Conservation (phyloP, 805 yeast species). For the Clavispora carvajalis region DNA sequence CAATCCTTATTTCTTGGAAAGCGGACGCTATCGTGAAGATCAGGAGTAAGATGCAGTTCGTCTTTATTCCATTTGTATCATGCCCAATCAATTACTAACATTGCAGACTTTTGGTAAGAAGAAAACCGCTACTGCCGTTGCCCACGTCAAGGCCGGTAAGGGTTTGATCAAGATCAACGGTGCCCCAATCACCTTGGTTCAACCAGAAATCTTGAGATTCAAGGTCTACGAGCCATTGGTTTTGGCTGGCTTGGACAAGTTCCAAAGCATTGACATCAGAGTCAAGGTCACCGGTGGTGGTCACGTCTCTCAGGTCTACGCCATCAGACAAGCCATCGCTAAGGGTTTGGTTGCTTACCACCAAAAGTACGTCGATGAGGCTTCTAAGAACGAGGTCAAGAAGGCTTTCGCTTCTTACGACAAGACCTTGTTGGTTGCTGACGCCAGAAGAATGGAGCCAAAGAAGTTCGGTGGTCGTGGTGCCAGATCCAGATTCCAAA, state of each 20-base stretch:
- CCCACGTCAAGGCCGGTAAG: constrained; percentile 98
- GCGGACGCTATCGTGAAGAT: too few species aligned
- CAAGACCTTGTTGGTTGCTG: constrained; percentile 99
- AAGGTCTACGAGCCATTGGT: constrained; percentile 99
- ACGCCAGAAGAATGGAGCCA: constrained; percentile 99
- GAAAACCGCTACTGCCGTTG: constrained; percentile 99
- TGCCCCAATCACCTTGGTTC: constrained; percentile 97
- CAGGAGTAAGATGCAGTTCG: too few species aligned
- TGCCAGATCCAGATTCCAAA: constrained; percentile 99
- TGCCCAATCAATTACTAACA: constrained; percentile 2
- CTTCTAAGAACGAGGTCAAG: constrained; percentile 99
- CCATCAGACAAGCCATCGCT: constrained; percentile 99
- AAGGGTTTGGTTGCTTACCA: constrained; percentile 99
- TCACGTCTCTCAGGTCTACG: constrained; percentile 99
- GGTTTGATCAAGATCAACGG: constrained; percentile 99
- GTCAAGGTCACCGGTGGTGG: constrained; percentile 99
- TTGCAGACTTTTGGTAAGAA: constrained; percentile 97
- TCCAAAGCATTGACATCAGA: constrained; percentile 97
- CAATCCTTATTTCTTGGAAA: too few species aligned
- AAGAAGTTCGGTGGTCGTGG: constrained; percentile 99
- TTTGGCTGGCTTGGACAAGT: constrained; percentile 97
- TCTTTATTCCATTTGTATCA: too few species aligned
- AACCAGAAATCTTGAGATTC: constrained; percentile 99
- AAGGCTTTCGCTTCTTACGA: constrained; percentile 95
- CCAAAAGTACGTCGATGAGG: constrained; percentile 99